Evolutionary conservation across 2,329 filamentous ascomycete species (phyloP), one percentile per base, ranked within the genome.

Genomic region (Phoma sp.): DNA sequence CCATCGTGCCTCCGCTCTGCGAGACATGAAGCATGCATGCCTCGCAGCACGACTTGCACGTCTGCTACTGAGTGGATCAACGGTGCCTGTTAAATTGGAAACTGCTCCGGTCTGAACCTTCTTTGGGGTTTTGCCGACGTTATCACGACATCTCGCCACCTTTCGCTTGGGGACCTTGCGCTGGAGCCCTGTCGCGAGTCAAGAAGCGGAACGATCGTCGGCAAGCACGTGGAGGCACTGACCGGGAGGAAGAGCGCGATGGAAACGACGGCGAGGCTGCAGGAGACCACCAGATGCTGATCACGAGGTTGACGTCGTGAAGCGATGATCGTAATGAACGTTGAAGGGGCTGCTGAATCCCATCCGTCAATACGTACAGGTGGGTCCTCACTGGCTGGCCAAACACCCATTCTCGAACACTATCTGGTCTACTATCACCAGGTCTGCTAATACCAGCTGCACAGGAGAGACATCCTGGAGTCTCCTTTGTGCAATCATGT

Each of bases 191-290:
- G 9, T 47, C 23, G 46, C 52, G 52, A 55, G 52, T 55, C 52
- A 50, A 35, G 40, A 32, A 38, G 46, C 42, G 30, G 24, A 46
- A 38, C 10, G 52, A 55, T 55, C 52, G 52, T 46, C 52, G 25
- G 46, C 46, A 55, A 50, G 52, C 52, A 56, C 52, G 52, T 56
- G 47, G 47, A 51, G 47, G 42, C 52, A 55, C 43, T 50, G 52
- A 55, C 52, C 36, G 36, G 7, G 30, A 45, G 23, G 25, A 29
- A 32, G 35, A 49, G 45, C 36, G 46, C 8, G 45, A 48, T 45
- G 24, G 37, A 24, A 32, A 39, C 40, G 29, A 44, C 14, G n/a
- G 39, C 37, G 46, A 55, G 45, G 25, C 47, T 51, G 27, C 47
- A 51, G 37, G 33, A 30, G 40, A 14, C 40, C 36, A 36, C 36